Evolutionary conservation across 257 asterid species (phyloP), one percentile per base, ranked within the genome.

Genomic region (Coffea canephora): DNA sequence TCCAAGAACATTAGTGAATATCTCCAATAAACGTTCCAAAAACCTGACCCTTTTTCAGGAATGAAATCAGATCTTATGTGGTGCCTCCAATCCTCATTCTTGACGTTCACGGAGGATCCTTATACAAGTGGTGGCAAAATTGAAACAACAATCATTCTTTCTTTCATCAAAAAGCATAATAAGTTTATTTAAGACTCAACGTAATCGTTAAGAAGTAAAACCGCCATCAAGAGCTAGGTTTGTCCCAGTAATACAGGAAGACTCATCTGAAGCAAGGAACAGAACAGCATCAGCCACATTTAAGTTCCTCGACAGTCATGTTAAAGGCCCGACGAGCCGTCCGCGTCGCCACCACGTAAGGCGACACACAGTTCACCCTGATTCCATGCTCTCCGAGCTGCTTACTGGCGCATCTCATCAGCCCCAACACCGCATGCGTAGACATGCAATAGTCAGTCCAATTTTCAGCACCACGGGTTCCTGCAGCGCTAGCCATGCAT

Each of bases 401-500:
- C 39, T 27, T 31, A 36, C 88, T 74, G 1, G 79, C 83, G 11
- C 81, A 55, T 69, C 82, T 54, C 46, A 82, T 67, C 25, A 85
- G 79, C 39, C 88, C 88, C 52, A 85, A 8, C 5, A 85, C 81
- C 2, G 87, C 87, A 43, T 85, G 88, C 59, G 82, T 84, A 2
- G 85, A 61, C 85, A 78, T 75, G n/a, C 8, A 8, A 54, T 57
- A 57, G 19, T 57, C 91, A 0, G 84, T 86, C 16, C 48, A 0
- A 14, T n/a, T 7, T 21, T 5, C 0, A 0, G 50, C 62, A 9
- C 87, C 90, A 21, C 25, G 34, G 39, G 36, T 50, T 64, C 83
- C 90, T 23, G n/a, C 76, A 25, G 48, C 50, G 21, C 92, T 85
- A 1, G 75, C 82, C 2, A 87, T 87, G 85, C 89, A 89, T 11